Evolutionary conservation across 345 rosid species (phyloP).

Genomic region (Gossypium raimondii): DNA sequence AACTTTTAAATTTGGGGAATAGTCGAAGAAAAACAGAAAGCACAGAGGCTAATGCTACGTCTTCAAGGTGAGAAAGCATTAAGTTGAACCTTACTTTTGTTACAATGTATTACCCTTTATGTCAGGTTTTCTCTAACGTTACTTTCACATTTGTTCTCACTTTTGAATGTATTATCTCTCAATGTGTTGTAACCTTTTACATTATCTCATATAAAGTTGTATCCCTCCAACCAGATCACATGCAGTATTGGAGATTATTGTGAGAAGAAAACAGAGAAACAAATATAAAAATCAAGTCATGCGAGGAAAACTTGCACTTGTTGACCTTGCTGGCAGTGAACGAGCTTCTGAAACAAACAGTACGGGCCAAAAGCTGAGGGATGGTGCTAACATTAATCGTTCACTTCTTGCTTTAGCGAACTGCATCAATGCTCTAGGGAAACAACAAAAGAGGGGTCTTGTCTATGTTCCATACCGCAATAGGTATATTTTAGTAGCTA

Average conservation of each 20-base stretch:
- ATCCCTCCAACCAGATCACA: slow-evolving; percentile 61
- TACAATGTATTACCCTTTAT: not conserved
- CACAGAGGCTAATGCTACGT: slow-evolving; percentile 86
- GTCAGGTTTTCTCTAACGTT: not conserved
- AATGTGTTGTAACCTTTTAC: not conserved
- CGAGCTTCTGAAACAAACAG: slow-evolving; percentile 85
- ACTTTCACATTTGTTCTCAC: not conserved
- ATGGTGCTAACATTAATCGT: slow-evolving; percentile 75
- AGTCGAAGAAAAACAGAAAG: slow-evolving; percentile 90
- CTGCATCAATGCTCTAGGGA: slow-evolving; percentile 92
- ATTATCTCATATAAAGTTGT: slow-evolving; percentile 10
- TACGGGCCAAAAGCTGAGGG: slow-evolving; percentile 79
- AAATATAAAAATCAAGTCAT: slow-evolving; percentile 66
- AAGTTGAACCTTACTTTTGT: not conserved
- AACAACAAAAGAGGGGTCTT: slow-evolving; percentile 94
- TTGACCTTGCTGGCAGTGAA: slow-evolving; percentile 99
- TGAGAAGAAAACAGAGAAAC: slow-evolving; percentile 70
- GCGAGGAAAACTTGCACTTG: slow-evolving; percentile 92
- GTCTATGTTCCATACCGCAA: slow-evolving; percentile 96
- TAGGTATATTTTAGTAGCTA: slow-evolving; percentile 14
- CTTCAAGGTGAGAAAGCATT: slow-evolving; percentile 59
- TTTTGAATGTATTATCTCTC: not conserved
- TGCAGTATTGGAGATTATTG: slow-evolving; percentile 84
- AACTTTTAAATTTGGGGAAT: slow-evolving; percentile 85
- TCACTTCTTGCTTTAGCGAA: slow-evolving; percentile 66